Base-by-base conservation (phyloP, 2,329 filamentous ascomycete species). In the Ophiosphaerella narmari region DNA sequence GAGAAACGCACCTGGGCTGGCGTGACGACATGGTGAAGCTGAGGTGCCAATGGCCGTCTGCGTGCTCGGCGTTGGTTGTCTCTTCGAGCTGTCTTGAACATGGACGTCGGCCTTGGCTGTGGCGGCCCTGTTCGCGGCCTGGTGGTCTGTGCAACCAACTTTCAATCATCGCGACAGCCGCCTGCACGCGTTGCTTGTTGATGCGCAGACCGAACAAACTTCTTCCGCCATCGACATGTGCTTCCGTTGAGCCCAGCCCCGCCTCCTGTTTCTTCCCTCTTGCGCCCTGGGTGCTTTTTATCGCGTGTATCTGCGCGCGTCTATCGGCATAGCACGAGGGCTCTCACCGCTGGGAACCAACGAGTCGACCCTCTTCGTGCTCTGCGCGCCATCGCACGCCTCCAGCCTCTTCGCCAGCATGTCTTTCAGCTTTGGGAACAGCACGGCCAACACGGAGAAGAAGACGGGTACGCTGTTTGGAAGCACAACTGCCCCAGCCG, bases 11-110 rank as follows among this genome's bases (percentile, higher is more conserved):
- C 84, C 81, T 75, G 67, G 84, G 80, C 74, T 83, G 80, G 70
- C 84, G 78, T 70, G 78, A 74, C 66, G 84, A 78, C 84, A 87
- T 87, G 67, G 66, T 82, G 78, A 72, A 63, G 69, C 61, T 68
- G 56, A 47, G 55, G 59, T 62, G 65, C 59, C 69, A 73, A 71
- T 72, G 68, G 70, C 70, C 67, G 63, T 60, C 60, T 48, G 62
- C 60, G 60, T 66, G 71, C 54, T 60, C 52, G 48, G 52, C 46
- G 53, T 49, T 54, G 56, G 16, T 39, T 29, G 43, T 39, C 36
- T 64, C 46, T 52, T 65, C 57, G 52, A 38, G 57, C 55, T 56
- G 53, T 56, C 46, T 57, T 29, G 26, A 8, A 60, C 54, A 50
- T 55, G 54, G 55, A 58, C 48, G 49, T 57, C 51, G 46, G 57